Conservation (phyloP, 2,329 filamentous ascomycete species). For the Biscogniauxia mediterranea region DNA sequence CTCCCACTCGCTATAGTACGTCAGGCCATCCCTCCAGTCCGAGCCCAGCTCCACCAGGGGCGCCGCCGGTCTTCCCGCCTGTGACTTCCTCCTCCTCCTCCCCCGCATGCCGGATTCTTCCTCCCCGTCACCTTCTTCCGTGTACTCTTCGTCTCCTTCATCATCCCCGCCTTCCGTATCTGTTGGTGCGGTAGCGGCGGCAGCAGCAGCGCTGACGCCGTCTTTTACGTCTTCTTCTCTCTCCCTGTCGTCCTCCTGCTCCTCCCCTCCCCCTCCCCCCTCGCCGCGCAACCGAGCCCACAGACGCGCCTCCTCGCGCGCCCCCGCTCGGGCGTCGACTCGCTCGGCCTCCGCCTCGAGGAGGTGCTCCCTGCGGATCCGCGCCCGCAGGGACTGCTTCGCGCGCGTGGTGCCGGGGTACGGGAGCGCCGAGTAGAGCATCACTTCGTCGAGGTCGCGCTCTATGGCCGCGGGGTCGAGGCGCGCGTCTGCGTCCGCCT, state of each 20-base stretch:
- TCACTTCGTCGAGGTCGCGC: conserved; percentile 28
- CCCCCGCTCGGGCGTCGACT: conserved; percentile 18
- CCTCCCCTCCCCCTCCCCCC: background rate
- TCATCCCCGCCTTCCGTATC: background rate
- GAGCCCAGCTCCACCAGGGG: background rate
- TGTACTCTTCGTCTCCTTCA: background rate
- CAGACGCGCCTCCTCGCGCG: conserved; percentile 25
- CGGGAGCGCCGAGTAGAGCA: conserved; percentile 16
- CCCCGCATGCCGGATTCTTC: no score
- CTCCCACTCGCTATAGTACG: conserved; percentile 23
- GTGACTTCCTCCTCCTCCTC: no score
- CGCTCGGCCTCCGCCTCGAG: conserved; percentile 26
- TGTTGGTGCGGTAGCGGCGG: background rate
- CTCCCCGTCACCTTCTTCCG: background rate
- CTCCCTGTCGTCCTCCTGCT: background rate
- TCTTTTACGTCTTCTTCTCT: background rate
- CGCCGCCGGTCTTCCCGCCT: background rate
- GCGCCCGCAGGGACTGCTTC: conserved; percentile 15
- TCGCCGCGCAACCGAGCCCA: conserved; percentile 22
- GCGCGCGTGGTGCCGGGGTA: conserved; percentile 15
- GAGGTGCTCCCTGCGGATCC: conserved; percentile 25
- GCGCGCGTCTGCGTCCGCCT: conserved; percentile 19
- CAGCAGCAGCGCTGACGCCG: background rate
- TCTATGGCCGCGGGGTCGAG: conserved; percentile 8
- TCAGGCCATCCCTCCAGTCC: conserved; percentile 17